Conservation (phyloP, 169 alveolate genomes). For the Plasmodium inui region DNA sequence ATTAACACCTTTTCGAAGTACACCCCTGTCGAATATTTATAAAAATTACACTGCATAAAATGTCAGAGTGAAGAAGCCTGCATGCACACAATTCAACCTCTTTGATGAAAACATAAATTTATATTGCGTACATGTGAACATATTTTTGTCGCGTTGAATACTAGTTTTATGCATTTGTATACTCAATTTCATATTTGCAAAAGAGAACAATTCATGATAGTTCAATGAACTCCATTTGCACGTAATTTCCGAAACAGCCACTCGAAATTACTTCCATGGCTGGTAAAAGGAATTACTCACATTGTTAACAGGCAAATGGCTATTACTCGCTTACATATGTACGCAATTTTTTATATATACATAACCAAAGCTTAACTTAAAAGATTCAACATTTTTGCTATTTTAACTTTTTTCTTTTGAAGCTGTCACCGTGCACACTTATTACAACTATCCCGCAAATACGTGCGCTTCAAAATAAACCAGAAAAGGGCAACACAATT, state of each 20-base stretch:
- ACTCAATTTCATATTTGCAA: conserved; percentile 5
- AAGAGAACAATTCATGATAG: background rate
- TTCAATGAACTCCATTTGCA: background rate
- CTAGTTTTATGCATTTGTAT: background rate
- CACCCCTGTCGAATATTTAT: background rate
- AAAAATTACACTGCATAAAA: conserved; percentile 5
- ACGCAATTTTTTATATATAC: conserved; percentile 4
- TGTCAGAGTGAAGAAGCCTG: background rate
- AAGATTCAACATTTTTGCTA: background rate
- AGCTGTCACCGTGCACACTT: conserved; percentile 6
- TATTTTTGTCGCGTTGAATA: background rate
- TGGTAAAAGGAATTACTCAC: conserved; percentile 4
- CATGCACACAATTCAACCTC: background rate
- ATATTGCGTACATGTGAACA: background rate
- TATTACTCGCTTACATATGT: background rate
- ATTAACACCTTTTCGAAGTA: background rate
- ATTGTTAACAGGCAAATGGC: conserved; percentile 4
- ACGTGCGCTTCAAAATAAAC: background rate
- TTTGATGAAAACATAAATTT: background rate
- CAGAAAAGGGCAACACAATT: conserved; percentile 1
- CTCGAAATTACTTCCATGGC: background rate
- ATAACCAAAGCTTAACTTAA: background rate
- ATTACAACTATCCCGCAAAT: background rate
- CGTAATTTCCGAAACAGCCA: conserved; percentile 14
- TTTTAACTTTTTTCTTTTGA: conserved; percentile 12